A percentile compares a stretch with the other conserved stretches of the same genome.
Evolutionary conservation across 306 rosid genomes (phyloP).

Genomic region (Ceratonia siliqua): DNA sequence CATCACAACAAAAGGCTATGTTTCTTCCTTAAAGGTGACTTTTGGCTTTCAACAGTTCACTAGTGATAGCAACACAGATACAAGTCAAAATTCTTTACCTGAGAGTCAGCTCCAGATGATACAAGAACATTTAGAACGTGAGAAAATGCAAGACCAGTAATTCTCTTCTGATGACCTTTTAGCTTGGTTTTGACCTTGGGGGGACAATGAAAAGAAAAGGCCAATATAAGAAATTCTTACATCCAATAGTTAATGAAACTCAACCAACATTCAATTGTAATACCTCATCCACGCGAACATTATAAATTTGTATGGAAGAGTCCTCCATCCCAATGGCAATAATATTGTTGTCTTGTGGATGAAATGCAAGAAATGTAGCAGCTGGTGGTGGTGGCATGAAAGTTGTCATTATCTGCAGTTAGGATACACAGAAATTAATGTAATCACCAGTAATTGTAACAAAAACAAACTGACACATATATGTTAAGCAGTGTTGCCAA

Average conservation of each 20-base stretch:
- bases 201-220: constrained; percentile 23
- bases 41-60: background rate
- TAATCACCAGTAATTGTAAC: constrained; percentile 5
- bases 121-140: constrained; percentile 85
- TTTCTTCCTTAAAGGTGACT: too few relatives aligned
- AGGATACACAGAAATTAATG: constrained; percentile 30
- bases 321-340: constrained; percentile 99
- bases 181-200: constrained; percentile 88
- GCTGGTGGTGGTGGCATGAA: constrained; percentile 99
- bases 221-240: constrained; percentile 8
- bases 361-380: constrained; percentile 97
- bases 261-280: constrained; percentile 23
- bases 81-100: constrained; percentile 54
- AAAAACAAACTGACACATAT: background rate
- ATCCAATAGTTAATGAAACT: constrained; percentile 15
- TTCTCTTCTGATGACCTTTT: constrained; percentile 98
- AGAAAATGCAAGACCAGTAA: constrained; percentile 97
- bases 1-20: too few relatives aligned
- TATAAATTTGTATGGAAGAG: constrained; percentile 91
- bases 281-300: constrained; percentile 97
- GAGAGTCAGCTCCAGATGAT: constrained; percentile 99
- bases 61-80: too few relatives aligned
- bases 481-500: background rate
- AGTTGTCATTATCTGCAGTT: constrained; percentile 94
- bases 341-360: constrained; percentile 98